Conservation (phyloP, 1,284 basidiomycete genomes). For the Rhodotorula sp. region DNA sequence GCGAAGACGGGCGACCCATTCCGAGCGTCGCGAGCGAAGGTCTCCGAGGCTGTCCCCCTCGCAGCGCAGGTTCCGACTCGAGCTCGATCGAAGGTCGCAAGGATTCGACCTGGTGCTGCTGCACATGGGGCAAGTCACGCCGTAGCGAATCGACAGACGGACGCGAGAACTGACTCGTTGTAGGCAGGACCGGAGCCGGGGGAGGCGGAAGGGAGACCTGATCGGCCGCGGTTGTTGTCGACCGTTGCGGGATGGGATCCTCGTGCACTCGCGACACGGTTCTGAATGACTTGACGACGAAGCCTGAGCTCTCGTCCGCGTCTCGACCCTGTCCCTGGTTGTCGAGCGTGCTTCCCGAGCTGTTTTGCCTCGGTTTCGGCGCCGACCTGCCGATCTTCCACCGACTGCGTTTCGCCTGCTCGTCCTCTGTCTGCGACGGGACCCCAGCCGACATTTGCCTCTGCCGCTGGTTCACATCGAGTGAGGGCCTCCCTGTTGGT, state of each 20-base stretch:
- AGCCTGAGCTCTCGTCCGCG: conserved; percentile 20
- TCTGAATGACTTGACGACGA: conserved; percentile 38
- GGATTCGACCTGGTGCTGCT: conserved; percentile 18
- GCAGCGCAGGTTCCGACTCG: neutral
- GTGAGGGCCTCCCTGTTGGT: neutral
- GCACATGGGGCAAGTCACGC: neutral
- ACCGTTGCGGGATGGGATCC: conserved; percentile 18
- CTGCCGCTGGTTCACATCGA: conserved; percentile 4
- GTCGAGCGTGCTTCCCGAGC: conserved; percentile 11
- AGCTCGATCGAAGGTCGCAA: conserved; percentile 27
- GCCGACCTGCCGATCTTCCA: conserved; percentile 12
- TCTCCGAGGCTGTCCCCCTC: conserved; percentile 10
- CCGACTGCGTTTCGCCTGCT: conserved; percentile 17
- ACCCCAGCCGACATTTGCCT: conserved; percentile 15
- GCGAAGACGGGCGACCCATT: neutral
- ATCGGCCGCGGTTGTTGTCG: neutral
- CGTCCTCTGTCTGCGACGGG: neutral
- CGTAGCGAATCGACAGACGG: neutral
- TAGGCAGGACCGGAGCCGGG: neutral
- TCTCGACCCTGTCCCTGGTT: neutral
- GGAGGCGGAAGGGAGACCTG: neutral
- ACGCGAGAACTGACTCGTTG: neutral
- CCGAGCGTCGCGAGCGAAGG: conserved; percentile 23
- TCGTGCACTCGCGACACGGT: conserved; percentile 39
- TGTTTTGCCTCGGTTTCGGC: conserved; percentile 9